Evolutionary conservation across 805 yeast species (phyloP), one percentile per base, ranked within the genome.

Genomic region (Metschnikowia lachancei): DNA sequence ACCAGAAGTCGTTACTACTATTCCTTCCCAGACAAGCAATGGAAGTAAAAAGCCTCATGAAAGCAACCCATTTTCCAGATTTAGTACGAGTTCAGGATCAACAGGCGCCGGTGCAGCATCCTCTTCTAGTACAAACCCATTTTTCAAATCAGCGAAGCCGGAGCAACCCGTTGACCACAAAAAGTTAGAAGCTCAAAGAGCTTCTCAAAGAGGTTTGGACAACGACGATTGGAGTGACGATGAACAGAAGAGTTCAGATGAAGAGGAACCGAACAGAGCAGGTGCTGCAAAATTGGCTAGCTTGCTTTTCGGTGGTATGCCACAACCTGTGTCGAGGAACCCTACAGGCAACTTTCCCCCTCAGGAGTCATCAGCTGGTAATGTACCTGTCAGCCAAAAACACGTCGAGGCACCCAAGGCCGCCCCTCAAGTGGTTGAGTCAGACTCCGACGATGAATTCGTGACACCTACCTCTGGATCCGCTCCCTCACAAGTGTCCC

Each of bases 171-270:
- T 82, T 53, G 87, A 83, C 58, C 67, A 78, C 0, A 72, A 72
- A 50, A 79, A 80, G 49, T 79, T 85, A 24, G 84, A 81, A 46
- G 84, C 83, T 2, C 91, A 85, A 63, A 74, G 94, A 64, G 80
- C 77, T 22, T 79, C 87, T 7, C 92, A 86, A 61, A 74, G 91
- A 63, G 83, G 83, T 3, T 57, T 68, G 35, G 66, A 67, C 8
- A 65, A 60, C 22, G 71, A 66, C 33, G 81, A 68, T 46, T 77
- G 76, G 67, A 80, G 80, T 50, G 80, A 76, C 43, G 62, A 69
- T 3, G 63, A 63, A 20, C 73, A 67, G 16, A 63, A 61, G 38
- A 69, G 69, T 12, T 78, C 77, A 12, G 80, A 76, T 42, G 82
- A 77, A 40, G 77, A 72, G 43, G 73, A 55, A 58, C 81, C 64